Conservation (phyloP, 345 rosid species). For the Mallotus nudiflorus region DNA sequence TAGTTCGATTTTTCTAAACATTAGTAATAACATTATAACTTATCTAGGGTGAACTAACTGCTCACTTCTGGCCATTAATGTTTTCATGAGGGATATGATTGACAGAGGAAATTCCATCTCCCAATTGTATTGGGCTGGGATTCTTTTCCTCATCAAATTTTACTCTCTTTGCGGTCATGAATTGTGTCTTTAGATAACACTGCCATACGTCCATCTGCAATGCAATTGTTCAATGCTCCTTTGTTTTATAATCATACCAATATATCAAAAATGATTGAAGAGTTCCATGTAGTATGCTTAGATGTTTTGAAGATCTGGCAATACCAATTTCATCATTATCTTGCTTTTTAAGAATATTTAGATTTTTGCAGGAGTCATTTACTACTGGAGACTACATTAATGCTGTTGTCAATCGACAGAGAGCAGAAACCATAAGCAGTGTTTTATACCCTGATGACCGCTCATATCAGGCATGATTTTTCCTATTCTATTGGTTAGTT, state of each 20-base stretch:
- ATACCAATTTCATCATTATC: not conserved
- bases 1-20: not conserved
- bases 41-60: not conserved
- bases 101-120: not conserved
- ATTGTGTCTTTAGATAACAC: not conserved
- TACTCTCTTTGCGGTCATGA: not conserved
- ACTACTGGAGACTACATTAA: constrained; percentile 50
- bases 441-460: constrained; percentile 49
- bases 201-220: not conserved
- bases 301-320: not conserved
- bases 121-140: not conserved
- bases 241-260: not conserved
- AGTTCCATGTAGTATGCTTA: not conserved
- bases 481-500: constrained; percentile 9
- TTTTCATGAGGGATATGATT: not conserved
- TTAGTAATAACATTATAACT: not conserved
- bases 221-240: not conserved
- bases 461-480: constrained; percentile 38
- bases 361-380: constrained; percentile 37
- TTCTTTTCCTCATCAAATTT: not conserved
- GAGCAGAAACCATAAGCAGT: constrained; percentile 48
- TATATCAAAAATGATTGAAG: not conserved
- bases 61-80: not conserved
- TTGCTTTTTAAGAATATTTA: not conserved
- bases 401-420: constrained; percentile 49